These are phyloP conservation scores for Tilletiaria anomala DNA, from an alignment of 1,284 basidiomycete genomes.

Conservation along the genomic window DNA sequence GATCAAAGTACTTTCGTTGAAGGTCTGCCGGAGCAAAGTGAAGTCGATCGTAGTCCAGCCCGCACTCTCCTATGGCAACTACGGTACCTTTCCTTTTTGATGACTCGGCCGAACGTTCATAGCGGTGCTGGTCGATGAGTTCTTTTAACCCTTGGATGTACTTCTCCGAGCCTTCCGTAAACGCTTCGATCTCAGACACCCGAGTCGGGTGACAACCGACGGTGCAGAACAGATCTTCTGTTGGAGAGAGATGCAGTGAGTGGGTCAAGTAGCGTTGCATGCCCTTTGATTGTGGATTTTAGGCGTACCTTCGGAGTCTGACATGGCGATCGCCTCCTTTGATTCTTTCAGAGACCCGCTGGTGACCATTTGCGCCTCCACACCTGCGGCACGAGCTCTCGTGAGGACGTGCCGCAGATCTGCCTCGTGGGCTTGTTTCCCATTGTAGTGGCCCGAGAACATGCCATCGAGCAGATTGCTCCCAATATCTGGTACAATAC, in stretches of 20 bases:
- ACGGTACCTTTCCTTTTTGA: conserved; percentile 7
- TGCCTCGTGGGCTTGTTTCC: conserved; percentile 43
- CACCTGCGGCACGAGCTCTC: conserved; percentile 53
- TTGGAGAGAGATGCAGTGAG: conserved; percentile 1
- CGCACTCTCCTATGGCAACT: conserved; percentile 70
- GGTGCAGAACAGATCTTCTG: conserved; percentile 54
- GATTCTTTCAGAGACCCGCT: conserved; percentile 62
- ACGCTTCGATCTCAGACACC: conserved; percentile 57
- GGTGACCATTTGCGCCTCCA: conserved; percentile 65
- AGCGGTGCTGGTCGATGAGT: conserved; percentile 6
- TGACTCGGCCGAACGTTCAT: not conserved
- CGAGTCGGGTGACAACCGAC: conserved; percentile 77
- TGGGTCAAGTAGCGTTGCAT: not conserved
- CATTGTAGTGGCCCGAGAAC: conserved; percentile 44
- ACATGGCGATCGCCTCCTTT: conserved; percentile 51
- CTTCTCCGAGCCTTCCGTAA: conserved; percentile 47
- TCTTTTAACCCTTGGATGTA: conserved; percentile 49
- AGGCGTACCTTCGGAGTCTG: conserved; percentile 48
- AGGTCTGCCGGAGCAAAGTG: conserved; percentile 54
- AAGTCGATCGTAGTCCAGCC: conserved; percentile 71
- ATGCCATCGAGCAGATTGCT: conserved; percentile 44
- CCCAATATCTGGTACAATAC: too few species aligned
- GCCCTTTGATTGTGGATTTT: not conserved
- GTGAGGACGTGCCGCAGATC: conserved; percentile 54
- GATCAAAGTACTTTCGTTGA: conserved; percentile 58